Evolutionary conservation across 2,329 filamentous ascomycete genomes (phyloP).

Genomic region (Claviceps sp.): DNA sequence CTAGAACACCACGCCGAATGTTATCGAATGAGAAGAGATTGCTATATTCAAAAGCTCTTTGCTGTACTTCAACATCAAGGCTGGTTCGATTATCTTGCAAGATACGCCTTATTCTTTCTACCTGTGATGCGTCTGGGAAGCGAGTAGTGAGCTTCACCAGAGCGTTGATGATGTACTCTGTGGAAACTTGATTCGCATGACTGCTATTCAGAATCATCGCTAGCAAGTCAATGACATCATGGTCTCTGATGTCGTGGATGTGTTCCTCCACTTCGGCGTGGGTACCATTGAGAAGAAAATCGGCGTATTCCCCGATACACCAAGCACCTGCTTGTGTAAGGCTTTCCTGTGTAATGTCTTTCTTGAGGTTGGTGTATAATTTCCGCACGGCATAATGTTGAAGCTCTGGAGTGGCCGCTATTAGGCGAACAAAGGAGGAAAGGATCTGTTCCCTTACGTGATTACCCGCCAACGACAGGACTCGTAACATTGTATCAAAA

Average conservation of each 20-base stretch:
- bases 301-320: constrained; percentile 96
- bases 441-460: constrained; percentile 97
- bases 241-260: constrained; percentile 66
- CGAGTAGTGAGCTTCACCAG: constrained; percentile 90
- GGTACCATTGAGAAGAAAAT: constrained; percentile 74
- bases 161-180: constrained; percentile 91
- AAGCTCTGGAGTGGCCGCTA: constrained; percentile 85
- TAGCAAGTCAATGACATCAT: constrained; percentile 87
- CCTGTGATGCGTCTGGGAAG: constrained; percentile 67
- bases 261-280: constrained; percentile 91
- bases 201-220: constrained; percentile 84
- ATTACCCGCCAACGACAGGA: constrained; percentile 85
- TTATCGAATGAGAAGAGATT: constrained; percentile 89
- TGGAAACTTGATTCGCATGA: constrained; percentile 80
- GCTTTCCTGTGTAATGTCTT: constrained; percentile 95
- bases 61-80: constrained; percentile 89
- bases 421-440: constrained; percentile 88
- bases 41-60: constrained; percentile 86
- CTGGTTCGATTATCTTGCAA: constrained; percentile 70
- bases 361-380: constrained; percentile 77
- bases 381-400: constrained; percentile 97
- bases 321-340: constrained; percentile 85
- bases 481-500: constrained; percentile 91
- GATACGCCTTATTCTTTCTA: constrained; percentile 71
- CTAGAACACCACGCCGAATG: constrained; percentile 76